Conservation (phyloP, 768 basidiomycete species). For the Exsudoporus frostii region DNA sequence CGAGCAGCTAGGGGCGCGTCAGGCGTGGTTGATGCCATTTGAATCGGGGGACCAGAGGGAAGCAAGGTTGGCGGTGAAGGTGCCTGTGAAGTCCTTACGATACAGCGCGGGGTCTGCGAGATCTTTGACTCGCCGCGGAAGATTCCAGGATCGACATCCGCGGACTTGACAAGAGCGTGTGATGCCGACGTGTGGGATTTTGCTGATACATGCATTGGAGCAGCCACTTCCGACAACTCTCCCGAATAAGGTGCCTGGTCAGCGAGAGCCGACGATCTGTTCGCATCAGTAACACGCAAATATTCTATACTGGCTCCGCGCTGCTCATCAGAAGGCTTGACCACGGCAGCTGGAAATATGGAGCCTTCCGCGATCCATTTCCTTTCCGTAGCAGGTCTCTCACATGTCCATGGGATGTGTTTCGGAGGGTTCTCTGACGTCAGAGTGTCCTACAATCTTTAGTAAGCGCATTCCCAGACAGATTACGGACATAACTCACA, state of each 20-base stretch:
- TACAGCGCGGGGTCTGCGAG: not conserved
- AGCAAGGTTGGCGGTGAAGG: not conserved
- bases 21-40: conserved; percentile 1
- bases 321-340: conserved; percentile 4
- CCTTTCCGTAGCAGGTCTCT: conserved; percentile 16
- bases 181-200: not conserved
- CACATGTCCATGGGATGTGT: conserved; percentile 30
- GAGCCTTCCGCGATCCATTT: conserved; percentile 33
- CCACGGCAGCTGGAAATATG: conserved; percentile 22
- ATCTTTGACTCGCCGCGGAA: conserved; percentile 6
- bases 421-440: conserved; percentile 21
- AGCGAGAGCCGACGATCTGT: not conserved
- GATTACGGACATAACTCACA: conserved; percentile 23
- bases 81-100: conserved; percentile 1
- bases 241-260: conserved; percentile 1
- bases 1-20: conserved; percentile 36
- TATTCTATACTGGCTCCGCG: not conserved
- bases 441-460: conserved; percentile 17
- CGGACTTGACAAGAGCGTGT: conserved; percentile 6
- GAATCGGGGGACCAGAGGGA: not conserved
- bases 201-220: not conserved
- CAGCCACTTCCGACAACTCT: conserved; percentile 2
- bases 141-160: conserved; percentile 3
- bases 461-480: conserved; percentile 5
- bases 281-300: not conserved